Evolutionary conservation across 306 rosid species (phyloP), one percentile per base, ranked within the genome.

Genomic region (Medicago arabica): DNA sequence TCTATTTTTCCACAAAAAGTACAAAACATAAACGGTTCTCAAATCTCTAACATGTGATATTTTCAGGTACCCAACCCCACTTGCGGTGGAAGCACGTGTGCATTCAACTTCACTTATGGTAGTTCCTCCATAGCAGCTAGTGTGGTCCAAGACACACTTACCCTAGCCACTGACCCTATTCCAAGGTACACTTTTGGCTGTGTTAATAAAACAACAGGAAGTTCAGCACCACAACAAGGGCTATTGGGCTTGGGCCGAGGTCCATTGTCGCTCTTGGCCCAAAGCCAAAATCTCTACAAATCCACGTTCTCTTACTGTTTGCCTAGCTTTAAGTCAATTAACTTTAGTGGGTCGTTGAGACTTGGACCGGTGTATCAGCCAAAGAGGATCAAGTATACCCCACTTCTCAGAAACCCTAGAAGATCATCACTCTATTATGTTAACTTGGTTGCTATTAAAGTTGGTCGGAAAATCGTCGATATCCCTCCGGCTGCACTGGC

Each of bases 251-350:
- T 96, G 47, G 97, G 99, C 84, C 91, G 99, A 57, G 99, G 99
- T 81, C 92, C 97, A 7, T 75, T 96, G 5, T 92, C 99, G 0
- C 87, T 96, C 0, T 68, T 96, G 17, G 81, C 90, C 8, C 99
- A 96, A 75, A 84, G 90, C 75, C 93, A 96, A 50, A 79, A 83
- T 8, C 83, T 96, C 2, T 96, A 96, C 81, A 28, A 78, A 7
- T 96, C 97, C 36, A 96, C 96, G n/a, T 96, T 96, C 77, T 96
- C 99, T 2, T 96, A 96, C 71, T 96, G 99, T 76, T 81, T 96
- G 57, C 99, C 99, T 7, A 87, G 97, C 78, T 90, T 88, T 82
- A 92, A 96, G 69, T 59, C 99, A 16, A 64, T 46, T 3, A 89
- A 89, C 72, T 96, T 89, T 60, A 84, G 88, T 17, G 99, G 99